Base-by-base conservation (phyloP, 2,329 filamentous ascomycete species). In the Exophiala calicioides region DNA sequence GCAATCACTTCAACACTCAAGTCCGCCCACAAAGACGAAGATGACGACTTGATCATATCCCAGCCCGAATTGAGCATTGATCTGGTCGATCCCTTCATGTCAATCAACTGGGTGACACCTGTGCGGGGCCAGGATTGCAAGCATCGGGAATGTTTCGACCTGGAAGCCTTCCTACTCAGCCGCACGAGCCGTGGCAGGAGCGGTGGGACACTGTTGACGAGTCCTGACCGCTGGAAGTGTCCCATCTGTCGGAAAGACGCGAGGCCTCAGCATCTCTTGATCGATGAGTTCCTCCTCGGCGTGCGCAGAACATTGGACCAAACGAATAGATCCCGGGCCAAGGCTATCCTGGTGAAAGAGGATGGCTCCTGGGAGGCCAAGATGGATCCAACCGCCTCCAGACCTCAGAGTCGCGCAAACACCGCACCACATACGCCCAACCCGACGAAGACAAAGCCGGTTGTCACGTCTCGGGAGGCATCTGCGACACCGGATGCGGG, bases 141-240 rank as follows among this genome's bases (percentile, higher is more conserved):
- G 18, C 91, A 98, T 62, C 72, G 85, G 26, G 88, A 96, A 62
- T 95, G 90, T 62, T 96, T 97, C 62, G 91, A 97, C 63, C 80
- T 96, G 5, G 78, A 86, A 15, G 90, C 80, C 1, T 97, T 88
- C 72, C 77, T 98, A 6, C 66, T 74, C 10, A 88, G 85, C 4
- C 81, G 88, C 12, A 63, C 58, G 16, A 66, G 63, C 18, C 68
- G 64, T 31, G 75, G 75, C 43, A 36, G 41, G 29, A 47, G 50
- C 8, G 45, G 32, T 33, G 55, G 41, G 40, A n/a, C n/a, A n/a
- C n/a, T n/a, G n/a, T 44, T 55, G 34, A 57, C 51, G 76, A 83
- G 56, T 80, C 79, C 6, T 75, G 88, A 93, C 60, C 79, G 80
- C 41, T 96, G 90, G 90, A 85, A 79, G 53, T 98, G 93, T 59